Evolutionary conservation across 305 asterid species (phyloP).

Genomic region (Salvia sclarea): DNA sequence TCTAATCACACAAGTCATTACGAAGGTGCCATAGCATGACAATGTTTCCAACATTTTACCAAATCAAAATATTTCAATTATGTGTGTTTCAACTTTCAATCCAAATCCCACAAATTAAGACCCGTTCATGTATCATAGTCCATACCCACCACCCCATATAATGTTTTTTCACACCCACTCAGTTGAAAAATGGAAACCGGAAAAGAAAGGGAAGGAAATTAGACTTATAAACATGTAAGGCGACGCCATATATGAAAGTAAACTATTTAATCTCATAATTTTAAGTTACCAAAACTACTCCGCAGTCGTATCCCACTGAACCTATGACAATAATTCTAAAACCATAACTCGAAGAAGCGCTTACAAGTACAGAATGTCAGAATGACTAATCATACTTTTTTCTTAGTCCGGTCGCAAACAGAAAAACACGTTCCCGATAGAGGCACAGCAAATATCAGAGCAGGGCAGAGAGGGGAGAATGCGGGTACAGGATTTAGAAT

Average conservation of each 20-base stretch:
- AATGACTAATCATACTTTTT: neutral
- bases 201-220: neutral
- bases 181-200: neutral
- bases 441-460: neutral
- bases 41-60: too few species aligned
- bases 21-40: too few species aligned
- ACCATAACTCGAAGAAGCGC: neutral
- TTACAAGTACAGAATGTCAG: neutral
- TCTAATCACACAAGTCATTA: too few species aligned
- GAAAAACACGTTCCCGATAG: slow-evolving; percentile 13
- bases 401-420: neutral
- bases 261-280: slow-evolving; percentile 13
- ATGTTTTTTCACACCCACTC: too few species aligned
- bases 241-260: neutral
- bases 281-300: slow-evolving; percentile 3
- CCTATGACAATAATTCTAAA: neutral
- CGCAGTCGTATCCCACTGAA: slow-evolving; percentile 16
- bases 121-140: too few species aligned
- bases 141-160: too few species aligned
- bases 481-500: neutral
- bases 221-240: neutral
- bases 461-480: neutral
- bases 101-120: too few species aligned
- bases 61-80: too few species aligned
- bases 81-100: neutral